Evolutionary conservation across 805 yeast genomes (phyloP).

Genomic region (Metschnikowia santaceciliae): DNA sequence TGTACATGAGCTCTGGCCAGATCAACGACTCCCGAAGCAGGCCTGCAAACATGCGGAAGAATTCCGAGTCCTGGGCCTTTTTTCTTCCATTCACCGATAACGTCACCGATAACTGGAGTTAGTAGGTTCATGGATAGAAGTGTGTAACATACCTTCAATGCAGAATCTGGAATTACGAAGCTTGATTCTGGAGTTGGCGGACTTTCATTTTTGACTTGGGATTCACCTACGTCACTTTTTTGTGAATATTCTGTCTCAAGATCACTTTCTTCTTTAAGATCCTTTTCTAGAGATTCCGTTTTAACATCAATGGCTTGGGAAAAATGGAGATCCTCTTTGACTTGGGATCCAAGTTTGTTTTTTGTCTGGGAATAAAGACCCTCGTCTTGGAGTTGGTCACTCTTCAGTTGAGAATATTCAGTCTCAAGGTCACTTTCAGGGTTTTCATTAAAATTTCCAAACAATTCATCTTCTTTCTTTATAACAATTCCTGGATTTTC

Average conservation of each 20-base stretch:
- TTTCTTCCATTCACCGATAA: slow-evolving; percentile 11
- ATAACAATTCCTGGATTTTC: not conserved
- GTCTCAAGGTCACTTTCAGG: not conserved
- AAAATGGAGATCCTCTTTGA: too few relatives aligned
- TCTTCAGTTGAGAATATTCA: not conserved
- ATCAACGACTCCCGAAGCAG: slow-evolving; percentile 7
- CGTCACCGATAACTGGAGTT: slow-evolving; percentile 9
- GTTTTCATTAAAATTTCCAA: too few relatives aligned
- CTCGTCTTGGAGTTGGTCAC: not conserved
- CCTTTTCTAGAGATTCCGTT: too few relatives aligned
- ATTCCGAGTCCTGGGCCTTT: slow-evolving; percentile 9
- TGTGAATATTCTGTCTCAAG: not conserved
- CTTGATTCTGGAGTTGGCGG: not conserved
- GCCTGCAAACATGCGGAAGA: slow-evolving; percentile 6
- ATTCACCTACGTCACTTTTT: not conserved
- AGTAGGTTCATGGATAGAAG: not conserved
- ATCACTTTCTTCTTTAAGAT: not conserved
- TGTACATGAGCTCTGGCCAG: slow-evolving; percentile 9
- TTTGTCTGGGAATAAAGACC: too few relatives aligned
- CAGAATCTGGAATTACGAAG: not conserved
- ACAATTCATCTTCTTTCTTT: not conserved
- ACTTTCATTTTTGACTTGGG: not conserved
- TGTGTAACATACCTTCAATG: not conserved
- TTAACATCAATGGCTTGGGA: too few relatives aligned
- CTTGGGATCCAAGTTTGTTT: too few relatives aligned